Evolutionary conservation across 1,284 basidiomycete genomes (phyloP).

Genomic region (Anthracocystis walkeri): DNA sequence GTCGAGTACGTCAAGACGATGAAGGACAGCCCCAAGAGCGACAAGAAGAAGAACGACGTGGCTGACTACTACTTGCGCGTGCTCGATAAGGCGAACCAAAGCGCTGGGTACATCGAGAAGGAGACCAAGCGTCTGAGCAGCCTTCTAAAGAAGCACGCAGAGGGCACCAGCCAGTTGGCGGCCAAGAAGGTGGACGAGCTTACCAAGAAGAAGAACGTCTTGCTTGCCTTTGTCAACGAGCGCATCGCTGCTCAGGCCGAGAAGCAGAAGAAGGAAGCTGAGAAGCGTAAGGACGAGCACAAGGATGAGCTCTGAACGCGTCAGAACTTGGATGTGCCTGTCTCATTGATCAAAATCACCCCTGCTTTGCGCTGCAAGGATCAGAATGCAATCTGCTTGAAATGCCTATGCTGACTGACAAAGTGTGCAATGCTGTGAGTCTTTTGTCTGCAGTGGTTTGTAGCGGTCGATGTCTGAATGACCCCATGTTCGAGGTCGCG

Average conservation of each 20-base stretch:
- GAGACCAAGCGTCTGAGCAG: constrained; percentile 79
- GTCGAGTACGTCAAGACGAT: constrained; percentile 68
- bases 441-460: no score
- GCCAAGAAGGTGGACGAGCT: constrained; percentile 90
- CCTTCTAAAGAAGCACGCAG: constrained; percentile 79
- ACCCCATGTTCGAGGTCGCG: no score
- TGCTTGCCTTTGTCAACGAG: constrained; percentile 76
- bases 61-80: constrained; percentile 85
- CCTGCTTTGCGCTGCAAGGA: no score
- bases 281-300: constrained; percentile 32
- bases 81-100: constrained; percentile 85
- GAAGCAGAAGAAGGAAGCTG: constrained; percentile 42
- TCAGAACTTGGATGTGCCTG: no score
- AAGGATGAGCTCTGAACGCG: constrained; percentile 56
- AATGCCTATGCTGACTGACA: no score
- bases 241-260: constrained; percentile 52
- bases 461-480: no score
- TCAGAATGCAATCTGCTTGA: no score
- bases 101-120: constrained; percentile 83
- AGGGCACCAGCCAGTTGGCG: constrained; percentile 72
- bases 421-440: no score
- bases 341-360: background rate
- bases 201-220: constrained; percentile 89
- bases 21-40: constrained; percentile 52
- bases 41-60: constrained; percentile 70